Conservation (phyloP, 129 eudicot genomes). For the Logfia minima region DNA sequence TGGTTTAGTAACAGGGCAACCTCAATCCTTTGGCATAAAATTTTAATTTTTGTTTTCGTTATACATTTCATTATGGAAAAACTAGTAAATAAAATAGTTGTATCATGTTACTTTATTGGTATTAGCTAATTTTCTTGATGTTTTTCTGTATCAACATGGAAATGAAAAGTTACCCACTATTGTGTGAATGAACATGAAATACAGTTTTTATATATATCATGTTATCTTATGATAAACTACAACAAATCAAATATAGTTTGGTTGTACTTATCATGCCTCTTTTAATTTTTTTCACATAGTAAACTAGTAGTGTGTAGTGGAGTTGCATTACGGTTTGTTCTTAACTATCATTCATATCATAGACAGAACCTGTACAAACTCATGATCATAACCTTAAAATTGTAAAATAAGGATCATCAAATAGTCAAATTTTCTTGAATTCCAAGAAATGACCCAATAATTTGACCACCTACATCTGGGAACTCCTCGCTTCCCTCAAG, state of each 20-base stretch:
- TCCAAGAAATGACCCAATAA: slow-evolving; percentile 72
- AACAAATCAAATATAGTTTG: not conserved
- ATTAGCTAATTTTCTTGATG: not conserved
- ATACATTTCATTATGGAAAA: slow-evolving; percentile 1
- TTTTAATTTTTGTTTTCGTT: not conserved
- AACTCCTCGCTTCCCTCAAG: slow-evolving; percentile 67
- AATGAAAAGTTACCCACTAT: not conserved
- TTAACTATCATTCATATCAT: not conserved
- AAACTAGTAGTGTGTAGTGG: not conserved
- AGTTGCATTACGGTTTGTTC: not conserved
- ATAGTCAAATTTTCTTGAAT: slow-evolving; percentile 87
- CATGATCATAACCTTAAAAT: slow-evolving; percentile 2
- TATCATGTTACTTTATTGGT: slow-evolving; percentile 6
- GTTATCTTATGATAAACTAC: not conserved
- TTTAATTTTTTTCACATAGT: not conserved
- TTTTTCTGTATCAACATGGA: slow-evolving; percentile 1
- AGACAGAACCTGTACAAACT: not conserved
- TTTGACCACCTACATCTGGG: slow-evolving; percentile 84
- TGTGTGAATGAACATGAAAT: not conserved
- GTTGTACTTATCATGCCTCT: not conserved
- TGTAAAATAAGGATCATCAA: slow-evolving; percentile 21
- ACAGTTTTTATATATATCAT: not conserved
- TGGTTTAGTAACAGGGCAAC: slow-evolving; percentile 34
- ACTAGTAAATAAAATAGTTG: not conserved
- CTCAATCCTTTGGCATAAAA: slow-evolving; percentile 37